These are phyloP conservation scores for Pseudogymnoascus sp. DNA, from an alignment of 2,329 filamentous ascomycete species.

Conservation along the genomic window DNA sequence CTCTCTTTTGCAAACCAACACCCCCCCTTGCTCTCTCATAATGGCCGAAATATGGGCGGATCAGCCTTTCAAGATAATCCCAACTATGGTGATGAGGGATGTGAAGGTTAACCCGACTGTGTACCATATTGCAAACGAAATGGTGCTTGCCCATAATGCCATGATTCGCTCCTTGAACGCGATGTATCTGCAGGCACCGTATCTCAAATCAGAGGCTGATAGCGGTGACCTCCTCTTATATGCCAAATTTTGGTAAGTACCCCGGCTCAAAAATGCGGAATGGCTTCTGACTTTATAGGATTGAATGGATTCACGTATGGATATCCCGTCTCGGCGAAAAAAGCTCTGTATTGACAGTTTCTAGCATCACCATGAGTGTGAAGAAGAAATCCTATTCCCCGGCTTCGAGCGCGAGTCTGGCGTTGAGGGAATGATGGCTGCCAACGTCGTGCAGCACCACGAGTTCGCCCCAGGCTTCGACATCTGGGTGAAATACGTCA, in stretches of 20 bases:
- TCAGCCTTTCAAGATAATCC: constrained; percentile 19
- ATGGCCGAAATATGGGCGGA: constrained; percentile 21
- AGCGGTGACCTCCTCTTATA: constrained; percentile 26
- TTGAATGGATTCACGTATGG: not conserved
- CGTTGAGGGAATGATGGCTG: constrained; percentile 34
- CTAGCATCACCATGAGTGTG: constrained; percentile 33
- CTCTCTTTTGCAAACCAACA: not conserved
- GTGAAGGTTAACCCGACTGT: not conserved
- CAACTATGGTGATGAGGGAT: constrained; percentile 9
- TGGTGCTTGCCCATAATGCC: constrained; percentile 31
- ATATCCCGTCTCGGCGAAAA: constrained; percentile 20
- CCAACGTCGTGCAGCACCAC: constrained; percentile 36
- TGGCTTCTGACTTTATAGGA: not conserved
- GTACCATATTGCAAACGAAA: constrained; percentile 27
- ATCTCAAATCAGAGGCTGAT: constrained; percentile 33
- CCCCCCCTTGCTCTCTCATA: constrained; percentile 5
- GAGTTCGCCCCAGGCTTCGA: constrained; percentile 33
- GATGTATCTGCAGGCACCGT: constrained; percentile 31
- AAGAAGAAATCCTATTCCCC: constrained; percentile 36
- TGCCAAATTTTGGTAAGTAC: not conserved
- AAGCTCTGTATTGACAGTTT: constrained; percentile 28
- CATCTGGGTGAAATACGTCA: constrained; percentile 29
- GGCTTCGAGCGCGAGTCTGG: constrained; percentile 31
- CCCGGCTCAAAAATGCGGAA: not conserved
- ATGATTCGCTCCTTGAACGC: constrained; percentile 33